Evolutionary conservation across 371 early-diverging fungal genomes (phyloP).

Genomic region (Mucor circinelloides): DNA sequence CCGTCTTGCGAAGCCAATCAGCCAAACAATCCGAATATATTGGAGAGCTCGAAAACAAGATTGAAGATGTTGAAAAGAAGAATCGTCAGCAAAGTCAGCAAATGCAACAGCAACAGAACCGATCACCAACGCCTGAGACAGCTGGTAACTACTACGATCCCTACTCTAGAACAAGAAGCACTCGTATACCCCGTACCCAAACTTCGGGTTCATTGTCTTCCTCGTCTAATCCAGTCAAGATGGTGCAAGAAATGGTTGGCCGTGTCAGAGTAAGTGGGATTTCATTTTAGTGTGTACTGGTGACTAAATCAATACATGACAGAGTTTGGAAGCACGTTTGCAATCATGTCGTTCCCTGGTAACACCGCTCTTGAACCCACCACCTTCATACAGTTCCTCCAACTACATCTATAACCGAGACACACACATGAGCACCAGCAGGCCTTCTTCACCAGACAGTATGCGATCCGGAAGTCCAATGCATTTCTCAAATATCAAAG

Average conservation of each 20-base stretch:
- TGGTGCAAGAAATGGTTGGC: constrained; percentile 76
- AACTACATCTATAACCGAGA: constrained; percentile 27
- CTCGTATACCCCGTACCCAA: constrained; percentile 40
- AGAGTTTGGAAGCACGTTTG: constrained; percentile 66
- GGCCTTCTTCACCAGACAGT: constrained; percentile 39
- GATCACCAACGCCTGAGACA: constrained; percentile 41
- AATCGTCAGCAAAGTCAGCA: constrained; percentile 31
- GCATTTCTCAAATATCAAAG: constrained; percentile 47
- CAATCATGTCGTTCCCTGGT: constrained; percentile 69
- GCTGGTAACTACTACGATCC: constrained; percentile 32
- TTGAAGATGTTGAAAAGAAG: constrained; percentile 39
- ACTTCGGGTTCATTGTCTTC: constrained; percentile 27
- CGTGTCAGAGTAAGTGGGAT: constrained; percentile 60
- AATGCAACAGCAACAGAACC: constrained; percentile 17
- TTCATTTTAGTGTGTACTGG: not conserved
- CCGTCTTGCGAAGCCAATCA: constrained; percentile 55
- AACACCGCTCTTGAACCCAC: constrained; percentile 66
- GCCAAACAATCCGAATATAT: constrained; percentile 36
- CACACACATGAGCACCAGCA: constrained; percentile 18
- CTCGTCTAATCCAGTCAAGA: constrained; percentile 61
- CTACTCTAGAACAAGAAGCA: constrained; percentile 28
- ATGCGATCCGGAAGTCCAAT: constrained; percentile 43
- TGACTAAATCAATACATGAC: not conserved
- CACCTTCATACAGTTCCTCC: constrained; percentile 55
- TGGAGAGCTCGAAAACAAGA: constrained; percentile 40